Base-by-base conservation (phyloP, 2,329 filamentous ascomycete species). In the Aspergillus uvarum region DNA sequence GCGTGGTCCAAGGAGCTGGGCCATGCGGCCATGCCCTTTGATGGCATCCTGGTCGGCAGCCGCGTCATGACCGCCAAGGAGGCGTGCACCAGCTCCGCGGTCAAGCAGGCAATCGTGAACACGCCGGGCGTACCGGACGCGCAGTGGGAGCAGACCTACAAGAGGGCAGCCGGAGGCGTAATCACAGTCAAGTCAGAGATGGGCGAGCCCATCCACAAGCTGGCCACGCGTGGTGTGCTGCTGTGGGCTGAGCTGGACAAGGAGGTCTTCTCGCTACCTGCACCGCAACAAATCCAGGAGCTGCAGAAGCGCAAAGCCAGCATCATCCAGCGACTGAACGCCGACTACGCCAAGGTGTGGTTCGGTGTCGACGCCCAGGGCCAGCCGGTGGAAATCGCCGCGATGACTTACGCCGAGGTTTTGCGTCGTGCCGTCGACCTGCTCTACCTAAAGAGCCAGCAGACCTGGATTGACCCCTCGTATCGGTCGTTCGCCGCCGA, bases 211-310 rank as follows among this genome's bases (percentile, higher is more conserved):
- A 54, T 54, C 8, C 51, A 54, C 38, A 54, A 54, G 38, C 35
- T 54, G 16, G 51, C 51, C 38, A 59, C 57, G 4, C 22, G 31
- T 2, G 35, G 42, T 16, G 51, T 59, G 47, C 32, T 19, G 14
- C 22, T 59, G 4, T 59, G 57, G 57, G 24, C 50, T 5, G 52
- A 55, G 47, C n/a, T 55, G 22, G 58, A 59, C 26, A 4, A 22
- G 24, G 16, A 51, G 38, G 51, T 59, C 24, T 59, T 59, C 26
- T 56, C 52, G 4, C 54, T 59, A 4, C 52, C 51, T 3, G 31
- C 48, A 1, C 2, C 24, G 2, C 38, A 51, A 11, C 51, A 24
- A n/a, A 10, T 54, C 7, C 22, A 8, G 22, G 51, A 38, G 10
- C 38, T 54, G 14, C 38, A 19, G 19, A 21, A 19, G 29, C 47